Conservation (phyloP, 1,284 basidiomycete species). For the Chiua sp. region DNA sequence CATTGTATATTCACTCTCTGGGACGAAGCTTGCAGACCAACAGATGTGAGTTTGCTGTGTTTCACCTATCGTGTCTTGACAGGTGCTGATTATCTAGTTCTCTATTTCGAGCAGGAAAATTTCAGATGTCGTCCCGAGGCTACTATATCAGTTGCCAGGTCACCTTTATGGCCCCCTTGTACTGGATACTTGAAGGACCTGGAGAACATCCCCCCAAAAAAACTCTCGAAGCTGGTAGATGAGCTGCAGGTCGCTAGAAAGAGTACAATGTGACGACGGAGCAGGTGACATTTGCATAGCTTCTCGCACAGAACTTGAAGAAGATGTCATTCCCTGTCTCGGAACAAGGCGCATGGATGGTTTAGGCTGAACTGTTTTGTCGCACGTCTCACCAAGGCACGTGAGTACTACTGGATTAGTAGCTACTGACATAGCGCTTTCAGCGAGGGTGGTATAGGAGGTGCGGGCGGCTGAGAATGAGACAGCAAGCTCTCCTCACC, state of each 20-base stretch:
- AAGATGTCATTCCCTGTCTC: conserved; percentile 42
- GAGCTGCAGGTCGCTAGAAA: conserved; percentile 39
- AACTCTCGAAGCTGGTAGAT: conserved; percentile 47
- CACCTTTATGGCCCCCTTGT: too few species aligned
- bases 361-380: too few species aligned
- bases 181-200: too few species aligned
- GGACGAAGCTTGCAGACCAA: conserved; percentile 51
- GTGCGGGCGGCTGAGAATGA: too few species aligned
- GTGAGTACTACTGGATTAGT: too few species aligned
- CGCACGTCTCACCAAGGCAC: too few species aligned
- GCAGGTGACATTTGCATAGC: conserved; percentile 54
- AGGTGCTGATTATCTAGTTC: background rate
- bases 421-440: too few species aligned
- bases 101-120: conserved; percentile 48
- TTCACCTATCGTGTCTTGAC: background rate
- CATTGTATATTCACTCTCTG: conserved; percentile 48
- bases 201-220: conserved; percentile 43
- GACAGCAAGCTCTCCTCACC: too few species aligned
- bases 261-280: conserved; percentile 42
- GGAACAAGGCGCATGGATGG: conserved; percentile 31
- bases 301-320: conserved; percentile 40
- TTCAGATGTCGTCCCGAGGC: conserved; percentile 31
- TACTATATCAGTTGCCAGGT: conserved; percentile 22
- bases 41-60: conserved; percentile 24
- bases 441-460: too few species aligned